Evolutionary conservation across 1,139 yeast species (phyloP).

Genomic region (Candida glucosophila): DNA sequence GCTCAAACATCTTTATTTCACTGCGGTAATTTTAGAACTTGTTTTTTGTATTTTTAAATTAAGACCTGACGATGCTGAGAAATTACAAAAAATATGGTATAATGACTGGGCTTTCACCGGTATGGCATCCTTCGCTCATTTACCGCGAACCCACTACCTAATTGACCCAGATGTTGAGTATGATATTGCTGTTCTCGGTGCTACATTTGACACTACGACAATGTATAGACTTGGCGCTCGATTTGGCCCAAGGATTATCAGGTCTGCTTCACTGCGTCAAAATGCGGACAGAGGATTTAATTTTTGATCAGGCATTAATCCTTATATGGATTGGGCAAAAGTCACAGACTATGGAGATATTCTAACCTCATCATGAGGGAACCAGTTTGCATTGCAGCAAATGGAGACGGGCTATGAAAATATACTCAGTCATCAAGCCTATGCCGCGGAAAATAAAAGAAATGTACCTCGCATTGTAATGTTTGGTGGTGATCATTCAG

Average conservation of each 20-base stretch:
- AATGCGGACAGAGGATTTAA: conserved; percentile 12
- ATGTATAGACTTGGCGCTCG: conserved; percentile 43
- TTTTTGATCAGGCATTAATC: conserved; percentile 16
- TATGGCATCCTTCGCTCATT: background rate
- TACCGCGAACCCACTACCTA: background rate
- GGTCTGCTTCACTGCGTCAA: conserved; percentile 29
- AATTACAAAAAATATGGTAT: too few relatives aligned
- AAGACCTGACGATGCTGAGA: too few relatives aligned
- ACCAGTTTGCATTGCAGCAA: conserved; percentile 44
- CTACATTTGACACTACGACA: conserved; percentile 45
- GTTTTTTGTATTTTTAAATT: too few relatives aligned
- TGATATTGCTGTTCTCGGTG: conserved; percentile 35
- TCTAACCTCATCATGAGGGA: conserved; percentile 48
- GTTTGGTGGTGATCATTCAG: conserved; percentile 54
- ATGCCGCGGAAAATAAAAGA: background rate
- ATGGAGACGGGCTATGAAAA: conserved; percentile 43
- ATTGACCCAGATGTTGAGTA: background rate
- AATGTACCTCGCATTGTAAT: conserved; percentile 29
- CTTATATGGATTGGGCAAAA: conserved; percentile 22
- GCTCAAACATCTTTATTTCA: too few relatives aligned
- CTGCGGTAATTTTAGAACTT: too few relatives aligned
- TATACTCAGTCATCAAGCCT: conserved; percentile 22
- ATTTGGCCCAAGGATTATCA: conserved; percentile 41
- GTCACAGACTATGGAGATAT: conserved; percentile 46
- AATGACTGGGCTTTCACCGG: conserved; percentile 1